phyloP scores from a whole-genome alignment of 75 land plant species.

The Azolla pinnata region DNA sequence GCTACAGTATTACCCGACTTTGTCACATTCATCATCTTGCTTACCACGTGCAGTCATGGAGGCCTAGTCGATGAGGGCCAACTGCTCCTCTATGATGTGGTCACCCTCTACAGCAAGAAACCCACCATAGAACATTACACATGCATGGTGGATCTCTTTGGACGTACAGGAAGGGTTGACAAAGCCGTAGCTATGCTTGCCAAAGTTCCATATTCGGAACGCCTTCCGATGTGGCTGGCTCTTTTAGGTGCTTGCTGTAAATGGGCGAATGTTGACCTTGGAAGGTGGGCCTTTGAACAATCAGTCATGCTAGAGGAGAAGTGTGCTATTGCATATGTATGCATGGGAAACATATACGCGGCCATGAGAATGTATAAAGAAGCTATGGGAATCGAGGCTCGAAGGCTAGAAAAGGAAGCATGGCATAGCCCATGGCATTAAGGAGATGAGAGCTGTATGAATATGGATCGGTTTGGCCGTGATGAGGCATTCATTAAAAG shows the following conservation, averaged over 20 bases:
- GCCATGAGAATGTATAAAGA: no score
- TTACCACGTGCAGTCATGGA: conserved; percentile 42
- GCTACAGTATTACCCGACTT: conserved; percentile 22
- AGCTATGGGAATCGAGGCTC: no score
- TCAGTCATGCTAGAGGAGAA: conserved; percentile 26
- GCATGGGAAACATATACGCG: background rate
- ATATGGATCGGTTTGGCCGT: no score
- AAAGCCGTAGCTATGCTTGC: conserved; percentile 18
- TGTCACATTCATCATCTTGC: conserved; percentile 31
- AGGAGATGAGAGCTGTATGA: no score
- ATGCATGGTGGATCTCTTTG: conserved; percentile 30
- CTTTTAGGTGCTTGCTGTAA: conserved; percentile 18
- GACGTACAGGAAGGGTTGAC: conserved; percentile 17
- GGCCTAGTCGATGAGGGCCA: conserved; percentile 28
- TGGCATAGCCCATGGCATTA: no score
- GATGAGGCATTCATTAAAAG: no score
- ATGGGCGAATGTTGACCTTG: conserved; percentile 11
- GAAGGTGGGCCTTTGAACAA: conserved; percentile 27
- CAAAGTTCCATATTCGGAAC: conserved; percentile 6
- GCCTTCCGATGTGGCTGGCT: conserved; percentile 15
- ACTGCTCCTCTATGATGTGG: conserved; percentile 27
- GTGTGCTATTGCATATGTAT: background rate
- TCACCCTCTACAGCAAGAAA: background rate
- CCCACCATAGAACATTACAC: conserved; percentile 25
- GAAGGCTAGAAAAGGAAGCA: no score